These are phyloP conservation scores for Phialocephala sp. DNA, from an alignment of 2,329 filamentous ascomycete species.

Conservation along the genomic window DNA sequence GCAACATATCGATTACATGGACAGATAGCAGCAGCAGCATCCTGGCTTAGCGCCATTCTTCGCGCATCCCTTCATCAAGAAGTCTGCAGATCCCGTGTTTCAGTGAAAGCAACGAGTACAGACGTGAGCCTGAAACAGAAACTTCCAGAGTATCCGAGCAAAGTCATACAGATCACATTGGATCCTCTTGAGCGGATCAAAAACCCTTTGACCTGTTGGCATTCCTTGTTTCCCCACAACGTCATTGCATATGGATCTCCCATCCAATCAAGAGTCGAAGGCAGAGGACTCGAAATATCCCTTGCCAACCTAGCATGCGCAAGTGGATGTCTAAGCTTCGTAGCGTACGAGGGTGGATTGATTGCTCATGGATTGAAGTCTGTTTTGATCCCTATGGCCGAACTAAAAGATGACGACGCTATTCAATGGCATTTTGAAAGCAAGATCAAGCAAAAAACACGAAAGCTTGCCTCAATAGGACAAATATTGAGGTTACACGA, in stretches of 20 bases:
- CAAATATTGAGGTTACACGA: conserved; percentile 8
- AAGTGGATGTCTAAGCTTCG: conserved; percentile 15
- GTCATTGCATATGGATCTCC: conserved; percentile 19
- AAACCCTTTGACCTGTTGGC: conserved; percentile 14
- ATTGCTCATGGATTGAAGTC: conserved; percentile 19
- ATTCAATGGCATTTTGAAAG: conserved; percentile 27
- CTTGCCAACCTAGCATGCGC: conserved; percentile 14
- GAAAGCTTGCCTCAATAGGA: neutral
- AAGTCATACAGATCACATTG: conserved; percentile 5
- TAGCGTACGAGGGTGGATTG: conserved; percentile 17
- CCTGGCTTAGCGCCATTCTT: conserved; percentile 11
- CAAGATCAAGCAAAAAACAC: neutral
- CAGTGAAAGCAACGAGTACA: neutral
- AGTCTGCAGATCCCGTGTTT: neutral
- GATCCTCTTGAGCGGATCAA: neutral
- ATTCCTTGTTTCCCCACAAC: conserved; percentile 6
- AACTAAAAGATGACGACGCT: conserved; percentile 18
- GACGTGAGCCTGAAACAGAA: neutral
- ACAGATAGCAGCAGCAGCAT: neutral
- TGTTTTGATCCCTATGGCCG: conserved; percentile 18
- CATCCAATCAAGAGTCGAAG: conserved; percentile 1
- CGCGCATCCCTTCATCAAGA: neutral
- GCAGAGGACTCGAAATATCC: conserved; percentile 24
- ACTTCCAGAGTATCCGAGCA: neutral
- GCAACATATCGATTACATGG: conserved; percentile 5